A percentile compares a stretch with the other conserved stretches of the same genome.
phyloP scores from a whole-genome alignment of 164 flowering plant species.

The Vitis cinerea region DNA sequence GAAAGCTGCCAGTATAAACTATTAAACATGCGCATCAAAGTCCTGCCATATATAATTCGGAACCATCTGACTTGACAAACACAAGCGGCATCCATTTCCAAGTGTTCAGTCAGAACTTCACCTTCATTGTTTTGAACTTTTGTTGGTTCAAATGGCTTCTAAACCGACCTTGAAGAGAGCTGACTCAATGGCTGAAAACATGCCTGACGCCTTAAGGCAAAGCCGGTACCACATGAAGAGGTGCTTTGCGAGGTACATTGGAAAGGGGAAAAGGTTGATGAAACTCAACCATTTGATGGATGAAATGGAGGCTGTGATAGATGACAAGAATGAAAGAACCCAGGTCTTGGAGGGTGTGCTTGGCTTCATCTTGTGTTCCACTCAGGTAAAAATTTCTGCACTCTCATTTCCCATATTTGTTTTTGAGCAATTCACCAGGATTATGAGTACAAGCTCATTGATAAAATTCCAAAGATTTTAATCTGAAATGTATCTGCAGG shows the following conservation, averaged over 20 bases:
- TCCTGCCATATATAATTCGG: no score
- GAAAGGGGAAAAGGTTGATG: conserved; percentile 41
- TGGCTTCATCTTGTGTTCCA: conserved; percentile 40
- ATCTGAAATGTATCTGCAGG: conserved; percentile 26
- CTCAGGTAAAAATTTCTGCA: conserved; percentile 29
- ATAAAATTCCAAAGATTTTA: no score
- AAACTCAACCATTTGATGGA: conserved; percentile 40
- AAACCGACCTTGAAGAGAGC: conserved; percentile 14
- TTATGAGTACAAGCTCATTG: no score
- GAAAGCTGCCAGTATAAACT: no score
- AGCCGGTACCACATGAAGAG: conserved; percentile 44
- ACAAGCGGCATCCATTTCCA: no score
- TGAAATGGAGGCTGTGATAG: conserved; percentile 38
- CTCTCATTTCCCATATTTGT: no score
- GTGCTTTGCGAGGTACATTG: conserved; percentile 40
- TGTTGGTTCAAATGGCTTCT: conserved; percentile 11
- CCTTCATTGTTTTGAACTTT: no score
- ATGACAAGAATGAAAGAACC: conserved; percentile 33
- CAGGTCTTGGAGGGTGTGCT: conserved; percentile 41
- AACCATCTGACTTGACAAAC: no score
- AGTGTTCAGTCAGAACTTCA: no score
- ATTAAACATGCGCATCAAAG: no score
- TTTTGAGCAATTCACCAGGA: no score
- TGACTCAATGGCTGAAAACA: conserved; percentile 31
- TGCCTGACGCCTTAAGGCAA: conserved; percentile 44